Evolutionary conservation across 352 stramenopile genomes (phyloP), one percentile per base, ranked within the genome.

Genomic region (Salisapilia sapeloensis): DNA sequence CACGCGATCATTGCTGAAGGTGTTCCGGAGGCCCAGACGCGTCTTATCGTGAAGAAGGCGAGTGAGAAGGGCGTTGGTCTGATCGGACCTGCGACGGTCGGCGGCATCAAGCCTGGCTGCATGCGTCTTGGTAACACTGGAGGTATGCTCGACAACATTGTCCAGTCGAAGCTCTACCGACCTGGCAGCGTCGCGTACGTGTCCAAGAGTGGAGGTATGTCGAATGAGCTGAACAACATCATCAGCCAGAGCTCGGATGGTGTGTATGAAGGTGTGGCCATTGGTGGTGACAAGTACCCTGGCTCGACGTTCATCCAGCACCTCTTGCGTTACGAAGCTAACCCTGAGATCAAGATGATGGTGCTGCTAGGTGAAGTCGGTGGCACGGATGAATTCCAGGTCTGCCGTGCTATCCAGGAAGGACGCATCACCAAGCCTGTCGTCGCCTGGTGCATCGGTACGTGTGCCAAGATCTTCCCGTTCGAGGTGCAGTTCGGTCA

Each of bases 401-500:
- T 97, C 20, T 92, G 71, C 56, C 77, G 81, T 35, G 90, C 90
- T 9, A 72, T 98, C 35, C 65, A 96, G 61, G 87, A 50, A 47
- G 89, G 90, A 39, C 63, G 87, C 43, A 95, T 98, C 48, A 95
- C 61, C 18, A 98, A 98, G 60, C 92, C 92, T 11, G 57, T 98
- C n/a, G 65, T 98, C 29, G 92, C 90, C n/a, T 98, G 92, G 92
- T 97, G 90, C 58, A 98, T 97, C 59, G 92, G 92, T 38, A 98
- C 92, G 23, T 98, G 92, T 43, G 90, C 92, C 30, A 96, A 92
- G 41, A 95, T 96, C 44, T 98, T 98, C 61, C 79, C 85, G 10
- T 97, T 96, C 53, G 92, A 98, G 54, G 92, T 98, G 31, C 92
- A 98, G 59, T 97, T 98, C 50, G 92, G 90, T 29, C 92, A 98